Percentiles rank a stretch among this genome's conserved stretches.
Conservation (phyloP, 352 stramenopile genomes). For the Saprolegnia parasitica region DNA sequence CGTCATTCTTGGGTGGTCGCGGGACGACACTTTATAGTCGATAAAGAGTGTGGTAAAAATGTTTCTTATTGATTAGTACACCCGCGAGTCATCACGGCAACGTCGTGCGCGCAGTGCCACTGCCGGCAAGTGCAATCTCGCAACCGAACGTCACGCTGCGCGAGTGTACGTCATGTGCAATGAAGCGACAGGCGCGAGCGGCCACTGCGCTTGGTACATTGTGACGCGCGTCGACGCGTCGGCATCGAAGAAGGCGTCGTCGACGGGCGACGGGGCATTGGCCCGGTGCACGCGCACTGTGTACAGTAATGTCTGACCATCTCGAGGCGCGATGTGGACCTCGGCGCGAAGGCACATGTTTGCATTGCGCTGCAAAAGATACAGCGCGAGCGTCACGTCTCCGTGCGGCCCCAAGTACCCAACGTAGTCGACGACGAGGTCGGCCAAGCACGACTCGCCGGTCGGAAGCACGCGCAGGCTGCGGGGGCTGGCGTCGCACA, state of each 20-base stretch:
- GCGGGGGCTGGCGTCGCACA: constrained; percentile 2
- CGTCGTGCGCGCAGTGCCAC: too few relatives aligned
- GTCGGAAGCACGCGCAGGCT: constrained; percentile 17
- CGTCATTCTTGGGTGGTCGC: too few relatives aligned
- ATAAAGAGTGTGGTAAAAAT: too few relatives aligned
- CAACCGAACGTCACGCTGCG: neutral
- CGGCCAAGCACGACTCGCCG: constrained; percentile 20
- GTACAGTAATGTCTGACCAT: constrained; percentile 11
- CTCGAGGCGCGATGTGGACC: neutral
- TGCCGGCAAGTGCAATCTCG: too few relatives aligned
- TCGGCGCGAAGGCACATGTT: neutral
- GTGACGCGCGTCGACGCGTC: neutral
- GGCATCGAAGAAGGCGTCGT: neutral
- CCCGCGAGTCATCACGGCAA: too few relatives aligned
- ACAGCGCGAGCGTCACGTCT: neutral
- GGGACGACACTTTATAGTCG: too few relatives aligned
- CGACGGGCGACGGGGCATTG: neutral
- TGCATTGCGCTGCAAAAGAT: neutral
- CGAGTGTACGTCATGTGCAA: constrained; percentile 3
- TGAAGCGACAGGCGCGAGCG: neutral
- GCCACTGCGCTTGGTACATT: neutral
- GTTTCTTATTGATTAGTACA: too few relatives aligned
- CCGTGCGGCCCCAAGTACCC: neutral
- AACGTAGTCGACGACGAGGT: constrained; percentile 23
- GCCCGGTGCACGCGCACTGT: constrained; percentile 1